Evolutionary conservation across 164 flowering plant species (phyloP).

Genomic region (Dillenia suffruticosa): DNA sequence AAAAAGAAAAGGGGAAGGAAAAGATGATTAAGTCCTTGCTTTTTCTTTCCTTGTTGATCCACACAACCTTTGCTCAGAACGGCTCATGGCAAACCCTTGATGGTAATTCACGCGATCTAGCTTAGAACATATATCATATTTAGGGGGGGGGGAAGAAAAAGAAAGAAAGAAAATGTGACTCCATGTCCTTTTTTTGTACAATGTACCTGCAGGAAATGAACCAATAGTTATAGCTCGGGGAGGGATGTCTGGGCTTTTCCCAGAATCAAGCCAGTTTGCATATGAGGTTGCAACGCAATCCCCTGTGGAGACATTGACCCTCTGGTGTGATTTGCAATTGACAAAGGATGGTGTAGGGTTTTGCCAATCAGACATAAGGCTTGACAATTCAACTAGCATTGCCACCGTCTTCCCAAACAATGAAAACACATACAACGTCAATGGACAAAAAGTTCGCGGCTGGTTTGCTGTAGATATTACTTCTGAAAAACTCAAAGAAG

Average conservation of each 20-base stretch:
- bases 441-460: constrained; percentile 50
- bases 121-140: too few species aligned
- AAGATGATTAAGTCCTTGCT: constrained; percentile 36
- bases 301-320: constrained; percentile 24
- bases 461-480: constrained; percentile 70
- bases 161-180: background rate
- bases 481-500: constrained; percentile 30
- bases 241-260: constrained; percentile 81
- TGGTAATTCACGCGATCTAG: constrained; percentile 25
- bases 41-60: constrained; percentile 33
- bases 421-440: constrained; percentile 46
- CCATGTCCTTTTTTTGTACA: background rate
- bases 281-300: constrained; percentile 24
- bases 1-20: constrained; percentile 19
- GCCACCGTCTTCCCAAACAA: constrained; percentile 32
- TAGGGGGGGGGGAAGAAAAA: background rate
- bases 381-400: constrained; percentile 63
- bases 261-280: constrained; percentile 53
- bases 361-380: constrained; percentile 47
- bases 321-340: constrained; percentile 72
- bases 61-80: constrained; percentile 25
- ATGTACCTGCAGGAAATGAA: constrained; percentile 36
- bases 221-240: constrained; percentile 70
- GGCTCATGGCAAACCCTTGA: constrained; percentile 46
- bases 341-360: constrained; percentile 65